Evolutionary conservation across 345 rosid genomes (phyloP).

Genomic region (Sisymbrium irio): DNA sequence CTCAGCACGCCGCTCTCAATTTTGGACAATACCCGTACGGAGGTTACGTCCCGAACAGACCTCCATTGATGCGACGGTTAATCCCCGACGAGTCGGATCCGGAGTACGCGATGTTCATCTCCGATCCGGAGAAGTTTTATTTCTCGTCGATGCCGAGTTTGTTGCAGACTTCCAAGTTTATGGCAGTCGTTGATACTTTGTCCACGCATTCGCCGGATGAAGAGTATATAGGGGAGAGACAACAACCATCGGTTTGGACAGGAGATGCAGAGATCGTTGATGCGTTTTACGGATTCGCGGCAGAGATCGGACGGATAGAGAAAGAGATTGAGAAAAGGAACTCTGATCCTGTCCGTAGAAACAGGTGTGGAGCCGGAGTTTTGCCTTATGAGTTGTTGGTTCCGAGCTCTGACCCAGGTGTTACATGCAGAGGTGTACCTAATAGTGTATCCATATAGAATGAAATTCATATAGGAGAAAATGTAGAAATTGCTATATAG

Average conservation of each 20-base stretch:
- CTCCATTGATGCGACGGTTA: constrained; percentile 80
- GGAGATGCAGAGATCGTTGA: constrained; percentile 74
- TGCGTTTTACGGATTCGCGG: constrained; percentile 68
- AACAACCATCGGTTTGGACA: constrained; percentile 75
- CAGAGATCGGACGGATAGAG: constrained; percentile 72
- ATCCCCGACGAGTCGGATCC: constrained; percentile 79
- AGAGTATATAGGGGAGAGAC: constrained; percentile 91
- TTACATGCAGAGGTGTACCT: constrained; percentile 94
- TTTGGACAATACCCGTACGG: constrained; percentile 96
- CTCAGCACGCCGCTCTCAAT: constrained; percentile 95
- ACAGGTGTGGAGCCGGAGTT: constrained; percentile 95
- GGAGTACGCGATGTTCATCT: constrained; percentile 51
- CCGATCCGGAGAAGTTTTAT: constrained; percentile 76
- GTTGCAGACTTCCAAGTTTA: constrained; percentile 82
- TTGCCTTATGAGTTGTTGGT: constrained; percentile 85
- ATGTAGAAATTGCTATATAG: not conserved
- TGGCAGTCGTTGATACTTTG: constrained; percentile 92
- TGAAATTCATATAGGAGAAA: not conserved
- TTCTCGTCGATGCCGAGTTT: constrained; percentile 75
- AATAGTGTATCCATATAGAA: constrained; percentile 81
- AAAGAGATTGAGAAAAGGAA: constrained; percentile 85
- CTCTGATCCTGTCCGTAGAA: constrained; percentile 51
- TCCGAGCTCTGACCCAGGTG: constrained; percentile 92
- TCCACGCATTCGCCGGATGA: constrained; percentile 98
- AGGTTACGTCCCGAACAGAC: constrained; percentile 87